phyloP scores from a whole-genome alignment of 2,329 filamentous ascomycete species.

The Allantophomopsis lycopodina region DNA sequence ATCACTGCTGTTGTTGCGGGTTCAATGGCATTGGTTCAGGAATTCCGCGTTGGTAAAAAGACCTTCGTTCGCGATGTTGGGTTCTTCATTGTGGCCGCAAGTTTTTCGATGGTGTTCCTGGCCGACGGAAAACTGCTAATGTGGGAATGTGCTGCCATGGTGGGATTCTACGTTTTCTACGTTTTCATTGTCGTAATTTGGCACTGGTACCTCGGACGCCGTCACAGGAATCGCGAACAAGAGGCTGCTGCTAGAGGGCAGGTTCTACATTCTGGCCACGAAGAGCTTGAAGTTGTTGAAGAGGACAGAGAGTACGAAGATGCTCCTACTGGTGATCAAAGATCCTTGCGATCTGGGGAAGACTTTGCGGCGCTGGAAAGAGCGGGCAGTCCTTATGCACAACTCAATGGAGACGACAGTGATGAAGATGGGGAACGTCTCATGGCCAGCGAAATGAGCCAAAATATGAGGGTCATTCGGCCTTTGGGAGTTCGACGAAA shows the following conservation, averaged over 20 bases:
- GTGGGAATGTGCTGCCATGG: conserved; percentile 88
- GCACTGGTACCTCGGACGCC: conserved; percentile 72
- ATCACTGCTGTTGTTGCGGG: conserved; percentile 94
- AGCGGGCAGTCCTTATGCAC: conserved; percentile 24
- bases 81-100: conserved; percentile 81
- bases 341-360: conserved; percentile 13
- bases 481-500: conserved; percentile 51
- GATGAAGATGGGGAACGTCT: conserved; percentile 42
- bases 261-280: conserved; percentile 44
- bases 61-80: conserved; percentile 85
- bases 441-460: conserved; percentile 70
- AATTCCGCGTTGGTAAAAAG: conserved; percentile 80
- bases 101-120: conserved; percentile 78
- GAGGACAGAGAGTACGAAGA: conserved; percentile 48
- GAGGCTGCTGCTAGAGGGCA: conserved; percentile 64
- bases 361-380: conserved; percentile 17
- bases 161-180: conserved; percentile 82
- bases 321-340: conserved; percentile 20
- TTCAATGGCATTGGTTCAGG: conserved; percentile 92
- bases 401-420: conserved; percentile 20
- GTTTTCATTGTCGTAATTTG: conserved; percentile 77
- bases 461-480: conserved; percentile 80
- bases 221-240: conserved; percentile 43
- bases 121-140: conserved; percentile 70
- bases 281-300: conserved; percentile 45